Evolutionary conservation across 345 rosid genomes (phyloP).

Genomic region (Brassica napus): Da-Ae NC_063442.1:32753501-32754000

Average conservation of each 20-base stretch:
- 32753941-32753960: no score
- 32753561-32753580: constrained; percentile 12
- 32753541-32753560: background rate
- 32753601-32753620: constrained; percentile 45
- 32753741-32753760: background rate
- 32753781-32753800: no score
- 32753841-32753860: no score
- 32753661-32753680: constrained; percentile 36
- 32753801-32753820: no score
- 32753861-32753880: no score
- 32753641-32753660: constrained; percentile 45
- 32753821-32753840: no score
- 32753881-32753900: no score
- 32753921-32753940: no score
- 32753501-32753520: background rate
- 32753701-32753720: constrained; percentile 4
- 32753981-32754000: no score
- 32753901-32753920: no score
- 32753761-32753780: background rate
- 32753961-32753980: no score
- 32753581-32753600: constrained; percentile 45
- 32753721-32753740: background rate
- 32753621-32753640: constrained; percentile 40
- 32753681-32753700: constrained; percentile 41
- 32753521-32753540: background rate